phyloP scores from a whole-genome alignment of 768 basidiomycete genomes.

The Mycena floridula region DNA sequence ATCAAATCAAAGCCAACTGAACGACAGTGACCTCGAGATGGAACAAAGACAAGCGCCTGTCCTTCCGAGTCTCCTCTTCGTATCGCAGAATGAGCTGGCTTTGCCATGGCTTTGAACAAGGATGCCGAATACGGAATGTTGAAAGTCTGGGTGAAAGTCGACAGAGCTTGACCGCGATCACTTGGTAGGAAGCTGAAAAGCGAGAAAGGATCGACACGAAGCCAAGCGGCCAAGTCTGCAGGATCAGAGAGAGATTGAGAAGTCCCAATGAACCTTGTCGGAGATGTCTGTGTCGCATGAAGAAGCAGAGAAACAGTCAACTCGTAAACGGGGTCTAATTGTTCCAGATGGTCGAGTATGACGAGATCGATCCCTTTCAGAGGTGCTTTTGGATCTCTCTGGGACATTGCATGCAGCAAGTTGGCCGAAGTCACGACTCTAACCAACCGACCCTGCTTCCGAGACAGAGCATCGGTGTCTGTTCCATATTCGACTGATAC shows the following conservation, averaged over 20 bases:
- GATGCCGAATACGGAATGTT: slow-evolving; percentile 82
- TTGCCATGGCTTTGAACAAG: slow-evolving; percentile 87
- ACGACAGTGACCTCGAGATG: slow-evolving; percentile 73
- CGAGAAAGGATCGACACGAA: slow-evolving; percentile 57
- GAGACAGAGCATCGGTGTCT: slow-evolving; percentile 28
- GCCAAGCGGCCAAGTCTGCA: slow-evolving; percentile 76
- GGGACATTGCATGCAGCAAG: slow-evolving; percentile 39
- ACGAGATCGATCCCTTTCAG: slow-evolving; percentile 52
- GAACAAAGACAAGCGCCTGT: slow-evolving; percentile 78
- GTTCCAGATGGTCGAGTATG: slow-evolving; percentile 81
- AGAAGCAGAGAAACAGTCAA: slow-evolving; percentile 70
- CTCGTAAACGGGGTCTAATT: slow-evolving; percentile 78
- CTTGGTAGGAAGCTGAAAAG: slow-evolving; percentile 75
- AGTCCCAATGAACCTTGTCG: slow-evolving; percentile 73
- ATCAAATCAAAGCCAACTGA: slow-evolving; percentile 76
- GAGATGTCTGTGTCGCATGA: slow-evolving; percentile 51
- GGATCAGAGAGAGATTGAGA: slow-evolving; percentile 78
- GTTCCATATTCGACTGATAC: slow-evolving; percentile 34
- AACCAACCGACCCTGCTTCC: slow-evolving; percentile 37
- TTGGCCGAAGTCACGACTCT: slow-evolving; percentile 50
- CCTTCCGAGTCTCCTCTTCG: slow-evolving; percentile 35
- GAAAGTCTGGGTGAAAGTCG: slow-evolving; percentile 67
- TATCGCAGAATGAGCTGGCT: slow-evolving; percentile 80
- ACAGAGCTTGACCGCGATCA: slow-evolving; percentile 77
- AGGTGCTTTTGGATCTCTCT: slow-evolving; percentile 19